These are phyloP conservation scores for Auricularia cornea DNA, from an alignment of 768 basidiomycete genomes.

Conservation along the genomic window DNA sequence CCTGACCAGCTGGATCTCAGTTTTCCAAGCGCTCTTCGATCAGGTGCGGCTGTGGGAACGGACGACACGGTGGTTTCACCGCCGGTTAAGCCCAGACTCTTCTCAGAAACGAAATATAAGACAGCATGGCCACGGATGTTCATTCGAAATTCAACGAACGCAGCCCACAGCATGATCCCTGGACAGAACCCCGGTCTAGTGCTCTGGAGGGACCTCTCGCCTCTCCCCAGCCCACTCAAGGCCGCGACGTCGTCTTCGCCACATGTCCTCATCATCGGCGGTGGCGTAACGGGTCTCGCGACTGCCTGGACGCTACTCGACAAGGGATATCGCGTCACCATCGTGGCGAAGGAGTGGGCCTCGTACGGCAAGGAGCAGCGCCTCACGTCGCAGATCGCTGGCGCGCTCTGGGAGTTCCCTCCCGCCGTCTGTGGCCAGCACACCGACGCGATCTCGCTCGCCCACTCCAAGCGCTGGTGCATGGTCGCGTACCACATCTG, in stretches of 20 bases:
- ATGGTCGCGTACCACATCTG: slow-evolving; percentile 29
- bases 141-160: too few relatives aligned
- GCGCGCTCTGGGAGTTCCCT: slow-evolving; percentile 29
- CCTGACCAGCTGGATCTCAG: too few relatives aligned
- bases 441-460: slow-evolving; percentile 27
- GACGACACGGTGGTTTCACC: too few relatives aligned
- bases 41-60: too few relatives aligned
- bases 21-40: too few relatives aligned
- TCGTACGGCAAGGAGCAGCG: neutral
- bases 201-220: neutral
- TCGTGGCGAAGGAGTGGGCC: slow-evolving; percentile 24
- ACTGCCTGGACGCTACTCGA: slow-evolving; percentile 26
- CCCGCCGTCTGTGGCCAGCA: slow-evolving; percentile 33
- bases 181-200: neutral
- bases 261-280: slow-evolving; percentile 13
- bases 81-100: too few relatives aligned
- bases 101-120: too few relatives aligned
- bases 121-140: too few relatives aligned
- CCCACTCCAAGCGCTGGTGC: slow-evolving; percentile 28
- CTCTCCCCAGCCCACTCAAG: neutral
- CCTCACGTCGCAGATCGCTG: slow-evolving; percentile 1
- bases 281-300: slow-evolving; percentile 17
- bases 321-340: slow-evolving; percentile 28
- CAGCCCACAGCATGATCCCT: too few relatives aligned
- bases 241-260: neutral